These are phyloP conservation scores for Limnanthes douglasii DNA, from an alignment of 345 rosid genomes.

Conservation along the genomic window DNA sequence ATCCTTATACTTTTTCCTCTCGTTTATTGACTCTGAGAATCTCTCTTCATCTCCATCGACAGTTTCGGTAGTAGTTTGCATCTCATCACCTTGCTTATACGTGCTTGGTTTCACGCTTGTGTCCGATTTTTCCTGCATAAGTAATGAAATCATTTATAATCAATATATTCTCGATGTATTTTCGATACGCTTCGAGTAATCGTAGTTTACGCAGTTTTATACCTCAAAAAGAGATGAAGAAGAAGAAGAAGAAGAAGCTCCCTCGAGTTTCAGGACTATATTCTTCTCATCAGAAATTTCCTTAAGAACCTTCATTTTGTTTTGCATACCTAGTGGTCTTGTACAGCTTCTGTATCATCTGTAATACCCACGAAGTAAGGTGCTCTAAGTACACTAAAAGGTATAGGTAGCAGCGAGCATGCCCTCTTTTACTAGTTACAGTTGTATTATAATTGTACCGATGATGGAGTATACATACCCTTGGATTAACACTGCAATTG, in stretches of 20 bases:
- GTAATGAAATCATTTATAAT: constrained; percentile 1
- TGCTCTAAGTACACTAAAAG: no score
- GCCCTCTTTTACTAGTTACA: no score
- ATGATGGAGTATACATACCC: no score
- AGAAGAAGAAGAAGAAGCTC: constrained; percentile 11
- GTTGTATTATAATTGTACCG: no score
- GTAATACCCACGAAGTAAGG: no score
- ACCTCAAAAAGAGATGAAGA: no score
- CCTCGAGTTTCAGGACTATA: constrained; percentile 38
- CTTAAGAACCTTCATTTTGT: constrained; percentile 38
- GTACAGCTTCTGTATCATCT: constrained; percentile 24
- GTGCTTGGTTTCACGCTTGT: constrained; percentile 9
- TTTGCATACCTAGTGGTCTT: constrained; percentile 34
- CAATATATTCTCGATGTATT: not conserved
- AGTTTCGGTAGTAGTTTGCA: no score
- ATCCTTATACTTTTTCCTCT: constrained; percentile 48
- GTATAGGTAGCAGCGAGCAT: no score
- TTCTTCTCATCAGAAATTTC: constrained; percentile 58
- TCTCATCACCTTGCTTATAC: constrained; percentile 8
- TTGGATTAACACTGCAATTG: no score
- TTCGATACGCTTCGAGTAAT: not conserved
- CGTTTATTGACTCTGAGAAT: constrained; percentile 17
- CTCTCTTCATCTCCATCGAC: constrained; percentile 5
- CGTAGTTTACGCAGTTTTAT: constrained; percentile 11
- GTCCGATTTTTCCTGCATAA: constrained; percentile 25